These are phyloP conservation scores for Fusarium irregulare DNA, from an alignment of 2,329 filamentous ascomycete genomes.

Conservation along the genomic window DNA sequence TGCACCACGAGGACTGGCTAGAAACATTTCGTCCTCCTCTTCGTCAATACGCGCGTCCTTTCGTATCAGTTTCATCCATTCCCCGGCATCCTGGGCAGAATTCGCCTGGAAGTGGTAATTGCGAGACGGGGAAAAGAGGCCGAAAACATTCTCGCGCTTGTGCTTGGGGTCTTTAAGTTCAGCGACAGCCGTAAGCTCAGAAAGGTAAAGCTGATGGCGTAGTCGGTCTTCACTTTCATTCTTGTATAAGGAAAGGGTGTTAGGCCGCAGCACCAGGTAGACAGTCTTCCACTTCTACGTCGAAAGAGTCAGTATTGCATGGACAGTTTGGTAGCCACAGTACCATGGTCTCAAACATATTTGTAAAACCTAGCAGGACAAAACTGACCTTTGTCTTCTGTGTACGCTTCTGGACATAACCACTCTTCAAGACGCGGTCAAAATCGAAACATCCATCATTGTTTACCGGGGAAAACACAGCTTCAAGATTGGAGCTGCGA, in stretches of 20 bases:
- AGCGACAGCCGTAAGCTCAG: constrained; percentile 91
- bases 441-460: constrained; percentile 97
- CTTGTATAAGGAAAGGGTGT: constrained; percentile 92
- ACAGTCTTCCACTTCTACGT: constrained; percentile 86
- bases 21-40: constrained; percentile 84
- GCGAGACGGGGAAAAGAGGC: constrained; percentile 87
- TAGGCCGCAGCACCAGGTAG: constrained; percentile 89
- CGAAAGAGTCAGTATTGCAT: constrained; percentile 36
- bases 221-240: constrained; percentile 90
- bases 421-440: constrained; percentile 91
- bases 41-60: constrained; percentile 85
- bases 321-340: neutral
- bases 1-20: constrained; percentile 72
- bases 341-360: neutral
- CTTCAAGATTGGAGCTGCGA: constrained; percentile 60
- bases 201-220: constrained; percentile 86
- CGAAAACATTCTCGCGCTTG: constrained; percentile 88
- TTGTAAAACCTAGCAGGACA: neutral
- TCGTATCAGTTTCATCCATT: constrained; percentile 88
- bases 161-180: constrained; percentile 90
- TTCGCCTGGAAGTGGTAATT: constrained; percentile 91
- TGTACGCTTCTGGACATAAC: constrained; percentile 86
- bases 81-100: constrained; percentile 78
- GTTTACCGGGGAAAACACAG: constrained; percentile 85
- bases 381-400: constrained; percentile 86